Percentiles rank a stretch among this genome's conserved stretches.
Evolutionary conservation across 306 rosid species (phyloP).

Genomic region (Mimosa bimucronata): DNA sequence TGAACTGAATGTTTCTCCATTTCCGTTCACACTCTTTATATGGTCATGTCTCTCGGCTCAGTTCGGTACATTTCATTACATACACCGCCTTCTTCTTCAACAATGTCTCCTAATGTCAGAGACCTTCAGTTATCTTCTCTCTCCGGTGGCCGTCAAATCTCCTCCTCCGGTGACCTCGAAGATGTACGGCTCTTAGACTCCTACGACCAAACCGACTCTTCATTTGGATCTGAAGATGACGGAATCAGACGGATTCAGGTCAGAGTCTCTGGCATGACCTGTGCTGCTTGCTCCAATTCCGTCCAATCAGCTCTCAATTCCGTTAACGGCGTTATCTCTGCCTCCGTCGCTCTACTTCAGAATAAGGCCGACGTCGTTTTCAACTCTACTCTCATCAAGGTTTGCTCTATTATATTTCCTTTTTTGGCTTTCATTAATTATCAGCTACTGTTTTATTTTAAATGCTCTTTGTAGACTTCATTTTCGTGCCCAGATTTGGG

Average conservation of each 20-base stretch:
- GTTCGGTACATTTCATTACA: background rate
- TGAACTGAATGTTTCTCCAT: no score
- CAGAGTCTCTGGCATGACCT: conserved; percentile 87
- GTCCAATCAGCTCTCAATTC: conserved; percentile 74
- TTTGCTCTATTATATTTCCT: conserved; percentile 17
- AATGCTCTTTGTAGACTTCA: background rate
- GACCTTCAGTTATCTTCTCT: conserved; percentile 43
- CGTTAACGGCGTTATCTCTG: conserved; percentile 68
- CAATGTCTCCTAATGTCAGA: conserved; percentile 37
- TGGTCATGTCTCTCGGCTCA: background rate
- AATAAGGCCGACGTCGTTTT: conserved; percentile 88
- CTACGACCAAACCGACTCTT: conserved; percentile 41
- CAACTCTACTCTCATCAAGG: conserved; percentile 75
- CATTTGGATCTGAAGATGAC: conserved; percentile 23
- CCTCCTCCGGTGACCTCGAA: conserved; percentile 59
- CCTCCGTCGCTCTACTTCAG: conserved; percentile 92
- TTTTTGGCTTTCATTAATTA: background rate
- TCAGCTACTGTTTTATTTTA: background rate
- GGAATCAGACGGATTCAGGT: conserved; percentile 70
- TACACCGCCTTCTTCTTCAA: no score
- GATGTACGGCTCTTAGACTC: conserved; percentile 80
- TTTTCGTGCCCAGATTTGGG: background rate
- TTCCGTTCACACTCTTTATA: background rate
- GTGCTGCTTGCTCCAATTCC: conserved; percentile 95
- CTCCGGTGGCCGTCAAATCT: background rate